Base-by-base conservation (phyloP, 306 rosid species). In the Ziziphus jujuba region DNA sequence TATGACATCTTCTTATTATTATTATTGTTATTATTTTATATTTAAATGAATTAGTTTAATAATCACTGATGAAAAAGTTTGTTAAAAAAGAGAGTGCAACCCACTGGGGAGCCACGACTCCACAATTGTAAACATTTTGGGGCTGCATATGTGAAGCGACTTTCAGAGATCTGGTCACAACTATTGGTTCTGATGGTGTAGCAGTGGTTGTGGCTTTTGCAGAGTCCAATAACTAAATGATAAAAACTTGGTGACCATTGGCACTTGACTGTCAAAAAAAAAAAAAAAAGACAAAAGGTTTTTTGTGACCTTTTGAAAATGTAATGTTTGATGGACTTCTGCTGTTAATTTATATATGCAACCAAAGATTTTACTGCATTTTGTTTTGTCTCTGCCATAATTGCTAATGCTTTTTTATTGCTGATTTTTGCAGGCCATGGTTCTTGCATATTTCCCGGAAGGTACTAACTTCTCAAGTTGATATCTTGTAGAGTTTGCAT, bases 391-490 rank as follows among this genome's bases (percentile, higher is more conserved):
- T 22, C 45, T 19, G 33, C 54, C 48, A 63, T 17, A 31, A 21
- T 69, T 21, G 52, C 80, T 79, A 28, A 80, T 74, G 56, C 71
- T 59, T 47, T 28, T 60, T 38, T 49, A 12, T 56, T 57, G 50
- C 65, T 45, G 14, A 61, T 75, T 74, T 56, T 66, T 81, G 59
- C 88, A 90, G 96, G 95, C 70, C 91, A 87, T 24, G 91, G 91
- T 52, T 73, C 96, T 58, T 90, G 96, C 69, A 72, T 79, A 56
- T 82, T 87, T 79, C 95, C 89, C 0, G 96, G 96, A 77, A 90
- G 96, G 96, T 90, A 83, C 34, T 19, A 63, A 3, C 33, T 36
- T 58, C 3, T 22, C 6, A 33, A n/a, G 13, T 12, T 44, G 22
- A 9, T 12, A 13, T 34, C 34, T 66, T 54, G 4, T 53, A 4